Evolutionary conservation across 2,329 filamentous ascomycete genomes (phyloP), one percentile per base, ranked within the genome.

Genomic region (Colletotrichum higginsianum): DNA sequence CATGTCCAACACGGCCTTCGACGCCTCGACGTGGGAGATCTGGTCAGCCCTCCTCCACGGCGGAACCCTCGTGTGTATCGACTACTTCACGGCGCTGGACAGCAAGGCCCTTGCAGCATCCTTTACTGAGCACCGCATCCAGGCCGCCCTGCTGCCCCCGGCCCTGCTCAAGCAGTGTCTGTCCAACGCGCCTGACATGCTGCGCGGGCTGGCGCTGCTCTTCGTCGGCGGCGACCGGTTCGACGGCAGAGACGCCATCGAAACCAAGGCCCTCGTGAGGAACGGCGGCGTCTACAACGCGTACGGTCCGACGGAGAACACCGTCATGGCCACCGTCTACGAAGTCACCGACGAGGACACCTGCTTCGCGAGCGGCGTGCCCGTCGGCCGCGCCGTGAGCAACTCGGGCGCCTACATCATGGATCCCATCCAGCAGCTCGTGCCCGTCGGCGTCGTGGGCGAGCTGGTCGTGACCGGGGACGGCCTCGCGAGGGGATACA

Each of bases 1-100:
- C 58, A 2, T 61, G 6, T 61, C 58, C 21, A 61, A 61, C n/a
- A 13, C 49, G 15, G 58, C 58, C 3, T 61, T 61, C 11, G 58
- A 61, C 42, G 58, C 58, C 58, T 61, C 58, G 6, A 61, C 46
- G 12, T 61, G 58, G 58, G 58, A 61, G 23, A 35, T 50, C 12
- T 61, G 46, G 42, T 15, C 42, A 12, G 42, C 58, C 23, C 58
- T 61, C 4, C 23, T 61, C 13, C 47, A 61, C 30, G 58, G 58
- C 8, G 58, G 58, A 9, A 61, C 23, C 12, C 15, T 49, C 8
- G 58, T 49, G 2, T 61, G 58, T 12, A 26, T 61, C 12, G 58
- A 61, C 46, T 61, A 61, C 13, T 61, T 61, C 18, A 35, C 58
- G 13, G 30, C 58, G 23, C 30, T 61, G 8, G 58, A 61, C 26